phyloP scores from a whole-genome alignment of 2,329 filamentous ascomycete genomes.

The Penicillium glabrum region DNA sequence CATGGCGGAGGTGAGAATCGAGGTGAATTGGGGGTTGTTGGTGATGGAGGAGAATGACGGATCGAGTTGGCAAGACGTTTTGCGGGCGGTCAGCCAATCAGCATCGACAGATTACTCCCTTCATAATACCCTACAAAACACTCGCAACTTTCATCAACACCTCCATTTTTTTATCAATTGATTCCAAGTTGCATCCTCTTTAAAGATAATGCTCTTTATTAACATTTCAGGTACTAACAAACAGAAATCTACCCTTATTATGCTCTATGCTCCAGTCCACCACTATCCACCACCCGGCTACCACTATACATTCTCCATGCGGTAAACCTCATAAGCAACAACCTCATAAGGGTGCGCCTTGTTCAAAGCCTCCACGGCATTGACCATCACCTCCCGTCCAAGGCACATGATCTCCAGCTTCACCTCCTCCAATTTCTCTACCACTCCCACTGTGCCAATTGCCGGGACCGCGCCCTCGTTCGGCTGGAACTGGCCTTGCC shows the following conservation, averaged over 20 bases:
- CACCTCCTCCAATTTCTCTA: constrained; percentile 44
- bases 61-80: constrained; percentile 34
- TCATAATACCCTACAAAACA: background rate
- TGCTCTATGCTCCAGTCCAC: background rate
- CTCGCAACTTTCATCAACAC: background rate
- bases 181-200: background rate
- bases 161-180: background rate
- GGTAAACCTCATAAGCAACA: constrained; percentile 46
- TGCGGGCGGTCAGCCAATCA: constrained; percentile 38
- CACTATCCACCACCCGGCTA: background rate
- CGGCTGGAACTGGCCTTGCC: constrained; percentile 45
- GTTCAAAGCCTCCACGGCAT: constrained; percentile 42
- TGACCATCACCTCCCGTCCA: constrained; percentile 37
- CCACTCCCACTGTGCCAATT: constrained; percentile 38
- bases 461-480: constrained; percentile 40
- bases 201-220: background rate
- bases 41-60: constrained; percentile 27
- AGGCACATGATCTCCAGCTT: constrained; percentile 46
- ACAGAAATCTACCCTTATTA: background rate
- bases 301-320: constrained; percentile 40
- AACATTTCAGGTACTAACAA: background rate
- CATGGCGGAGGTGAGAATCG: constrained; percentile 54
- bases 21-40: constrained; percentile 21
- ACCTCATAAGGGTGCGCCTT: constrained; percentile 49
- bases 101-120: constrained; percentile 34